Evolutionary conservation across 2,329 filamentous ascomycete genomes (phyloP), one percentile per base, ranked within the genome.

Genomic region (Aspergillus uvarum): DNA sequence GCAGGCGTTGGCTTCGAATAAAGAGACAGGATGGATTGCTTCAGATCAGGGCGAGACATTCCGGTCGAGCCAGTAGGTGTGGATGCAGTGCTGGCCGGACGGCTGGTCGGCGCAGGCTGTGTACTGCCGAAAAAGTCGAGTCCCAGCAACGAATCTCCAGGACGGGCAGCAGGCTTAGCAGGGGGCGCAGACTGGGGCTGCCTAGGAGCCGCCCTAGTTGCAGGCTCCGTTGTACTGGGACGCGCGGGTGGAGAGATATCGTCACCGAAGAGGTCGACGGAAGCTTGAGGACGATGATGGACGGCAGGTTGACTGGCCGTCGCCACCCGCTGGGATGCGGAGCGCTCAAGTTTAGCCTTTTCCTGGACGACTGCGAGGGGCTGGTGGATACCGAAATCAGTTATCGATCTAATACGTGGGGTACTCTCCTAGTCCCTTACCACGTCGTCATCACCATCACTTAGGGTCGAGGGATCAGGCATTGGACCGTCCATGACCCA

Each of bases 401-500:
- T 32, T 11, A 42, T n/a, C 11, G 32, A 44, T 29, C 19, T 22
- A 12, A 26, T 50, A n/a, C 22, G 10, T 24, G 54, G 51, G 21
- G 44, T 35, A 19, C 3, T 22, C 38, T n/a, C 50, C 4, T 32
- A 19, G n/a, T n/a, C 16, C 89, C 87, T 70, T 70, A 86, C 83
- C 72, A 87, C 80, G 75, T 98, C 92, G 67, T 96, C 92, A 70
- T 97, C 94, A 56, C 87, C 92, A 16, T 92, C 90, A 73, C 96
- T 92, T 54, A 99, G 79, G 1, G 90, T 91, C 3, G 91, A 84
- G n/a, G 96, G 95, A 74, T 98, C 92, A 5, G 96, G 96, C 73
- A 96, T 94, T 5, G 87, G 88, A 1, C 95, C 95, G 62, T 99
- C 95, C 93, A 98, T 98, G n/a, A 92, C 90, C 95, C 95, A 99